Evolutionary conservation across 1,284 basidiomycete species (phyloP), one percentile per base, ranked within the genome.

Genomic region (Ustilago tritici): DNA sequence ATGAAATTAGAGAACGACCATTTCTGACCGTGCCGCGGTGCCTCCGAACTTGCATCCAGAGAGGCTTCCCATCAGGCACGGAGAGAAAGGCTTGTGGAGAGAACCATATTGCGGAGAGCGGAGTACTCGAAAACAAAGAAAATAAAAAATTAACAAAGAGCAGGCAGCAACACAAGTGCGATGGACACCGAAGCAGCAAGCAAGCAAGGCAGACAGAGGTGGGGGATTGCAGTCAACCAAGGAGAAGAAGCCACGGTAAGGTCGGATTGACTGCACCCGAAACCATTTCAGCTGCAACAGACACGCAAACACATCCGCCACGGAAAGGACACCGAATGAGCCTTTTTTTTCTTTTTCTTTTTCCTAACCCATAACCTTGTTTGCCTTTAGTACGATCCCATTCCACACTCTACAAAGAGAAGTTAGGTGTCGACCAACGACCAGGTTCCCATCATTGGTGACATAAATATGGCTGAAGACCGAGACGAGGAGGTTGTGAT

Each of bases 241-340:
- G n/a, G 9, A 19, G n/a, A 17, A 54, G 15, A 36, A 36, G 17
- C 34, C 9, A 54, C 15, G 15, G 52, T 36, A 54, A 35, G 34
- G 17, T 36, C 52, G 52, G 52, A 54, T 54, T 35, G 52, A 23
- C n/a, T 54, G 52, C 52, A 54, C 35, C 52, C 52, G 52, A 54
- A 36, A 28, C 23, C 23, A 28, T n/a, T 4, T 36, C 8, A n/a
- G 52, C 15, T 54, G 52, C 52, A 54, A 34, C 17, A 52, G 28
- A 32, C 31, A 36, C 19, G 5, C 28, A 28, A 28, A 28, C 23
- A 28, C 23, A 28, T 28, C 23, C 23, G 23, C 23, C 23, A 28
- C 23, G 23, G 23, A 28, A 28, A 28, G 23, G 23, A 28, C 23
- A 28, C 23, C 23, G 23, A 28, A 28, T 28, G 23, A 28, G 23